Percentiles rank a stretch among this genome's conserved stretches.
These are phyloP conservation scores for Paraphoma sp. DNA, from an alignment of 2,329 filamentous ascomycete species.

Conservation along the genomic window DNA sequence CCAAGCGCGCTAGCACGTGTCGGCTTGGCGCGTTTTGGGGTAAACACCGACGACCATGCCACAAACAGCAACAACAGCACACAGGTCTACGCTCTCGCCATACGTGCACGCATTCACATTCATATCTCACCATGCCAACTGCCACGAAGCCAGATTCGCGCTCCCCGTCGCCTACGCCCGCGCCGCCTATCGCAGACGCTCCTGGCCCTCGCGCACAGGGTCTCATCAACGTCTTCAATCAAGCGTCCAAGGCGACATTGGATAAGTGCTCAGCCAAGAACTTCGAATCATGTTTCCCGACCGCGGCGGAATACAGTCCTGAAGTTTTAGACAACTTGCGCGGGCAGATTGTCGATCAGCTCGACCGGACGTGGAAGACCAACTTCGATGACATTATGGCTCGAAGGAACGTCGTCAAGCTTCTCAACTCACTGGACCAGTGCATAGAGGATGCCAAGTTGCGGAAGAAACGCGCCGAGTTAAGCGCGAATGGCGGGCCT, in stretches of 20 bases:
- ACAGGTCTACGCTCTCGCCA: background rate
- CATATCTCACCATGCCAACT: conserved; percentile 35
- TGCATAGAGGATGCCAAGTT: conserved; percentile 64
- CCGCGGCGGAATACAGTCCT: conserved; percentile 63
- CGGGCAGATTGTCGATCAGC: conserved; percentile 63
- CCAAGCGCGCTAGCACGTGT: conserved; percentile 18
- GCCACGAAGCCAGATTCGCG: conserved; percentile 39
- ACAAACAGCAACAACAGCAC: background rate
- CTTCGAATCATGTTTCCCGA: conserved; percentile 70
- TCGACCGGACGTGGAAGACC: conserved; percentile 62
- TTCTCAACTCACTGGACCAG: conserved; percentile 67
- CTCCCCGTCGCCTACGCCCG: conserved; percentile 59
- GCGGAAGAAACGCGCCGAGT: conserved; percentile 55
- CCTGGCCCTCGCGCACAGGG: conserved; percentile 67
- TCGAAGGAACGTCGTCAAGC: conserved; percentile 62
- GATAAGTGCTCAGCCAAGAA: conserved; percentile 67
- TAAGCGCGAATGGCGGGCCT: conserved; percentile 43
- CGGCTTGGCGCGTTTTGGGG: conserved; percentile 15
- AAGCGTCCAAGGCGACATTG: conserved; percentile 66
- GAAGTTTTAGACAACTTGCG: conserved; percentile 64
- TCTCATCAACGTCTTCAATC: conserved; percentile 65
- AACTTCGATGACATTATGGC: conserved; percentile 68
- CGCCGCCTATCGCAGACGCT: conserved; percentile 60
- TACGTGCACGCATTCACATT: conserved; percentile 4
- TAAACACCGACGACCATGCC: conserved; percentile 17